Evolutionary conservation across 768 basidiomycete genomes (phyloP).

Genomic region (Rhizopogon vesiculosus): DNA sequence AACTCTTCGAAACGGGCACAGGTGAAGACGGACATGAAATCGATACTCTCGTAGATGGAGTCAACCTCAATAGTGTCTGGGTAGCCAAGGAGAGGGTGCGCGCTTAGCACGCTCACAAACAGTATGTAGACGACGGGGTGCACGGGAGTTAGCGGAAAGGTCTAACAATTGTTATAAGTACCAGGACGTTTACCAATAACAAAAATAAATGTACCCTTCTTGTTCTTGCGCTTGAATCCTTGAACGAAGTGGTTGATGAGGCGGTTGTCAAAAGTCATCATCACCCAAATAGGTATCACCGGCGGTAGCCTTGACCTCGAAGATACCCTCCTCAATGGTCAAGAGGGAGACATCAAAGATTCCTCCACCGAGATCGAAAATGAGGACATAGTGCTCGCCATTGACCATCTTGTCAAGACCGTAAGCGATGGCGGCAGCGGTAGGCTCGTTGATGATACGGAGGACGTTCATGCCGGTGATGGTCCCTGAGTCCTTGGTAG

Average conservation of each 20-base stretch:
- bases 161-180: conserved; percentile 27
- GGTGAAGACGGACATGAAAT: conserved; percentile 63
- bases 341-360: no score
- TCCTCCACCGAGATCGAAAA: no score
- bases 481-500: conserved; percentile 95
- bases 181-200: no score
- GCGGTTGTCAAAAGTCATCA: no score
- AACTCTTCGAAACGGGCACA: conserved; percentile 71
- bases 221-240: no score
- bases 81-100: conserved; percentile 39
- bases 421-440: conserved; percentile 97
- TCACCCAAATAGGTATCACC: no score
- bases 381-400: no score
- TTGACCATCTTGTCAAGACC: conserved; percentile 33
- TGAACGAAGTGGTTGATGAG: no score
- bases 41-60: conserved; percentile 54
- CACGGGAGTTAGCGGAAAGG: conserved; percentile 48
- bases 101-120: conserved; percentile 89
- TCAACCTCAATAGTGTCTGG: conserved; percentile 47
- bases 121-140: conserved; percentile 86
- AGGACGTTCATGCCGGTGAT: conserved; percentile 94
- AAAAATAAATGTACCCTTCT: no score
- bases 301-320: no score
- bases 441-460: conserved; percentile 99
- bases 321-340: no score